Conservation (phyloP, 2,329 filamentous ascomycete species). For the Camillea tinctor region DNA sequence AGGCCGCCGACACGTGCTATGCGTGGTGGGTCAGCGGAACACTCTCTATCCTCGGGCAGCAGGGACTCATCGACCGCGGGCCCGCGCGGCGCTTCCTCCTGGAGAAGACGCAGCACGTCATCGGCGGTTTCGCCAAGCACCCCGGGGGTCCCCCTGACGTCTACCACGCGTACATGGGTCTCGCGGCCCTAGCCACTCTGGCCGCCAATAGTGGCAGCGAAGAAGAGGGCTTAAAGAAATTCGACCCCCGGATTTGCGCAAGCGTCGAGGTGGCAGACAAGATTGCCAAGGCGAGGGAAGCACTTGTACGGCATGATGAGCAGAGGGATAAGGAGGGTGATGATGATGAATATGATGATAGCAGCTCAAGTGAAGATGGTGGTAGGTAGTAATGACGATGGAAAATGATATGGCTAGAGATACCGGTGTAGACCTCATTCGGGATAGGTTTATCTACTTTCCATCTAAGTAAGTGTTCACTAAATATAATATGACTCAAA, state of each 20-base stretch:
- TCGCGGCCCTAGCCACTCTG: constrained; percentile 75
- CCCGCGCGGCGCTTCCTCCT: constrained; percentile 77
- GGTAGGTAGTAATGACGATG: not conserved
- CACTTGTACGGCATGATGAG: constrained; percentile 1
- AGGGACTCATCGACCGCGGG: constrained; percentile 55
- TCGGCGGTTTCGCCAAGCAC: constrained; percentile 79
- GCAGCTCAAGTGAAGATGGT: not conserved
- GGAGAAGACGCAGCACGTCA: constrained; percentile 79
- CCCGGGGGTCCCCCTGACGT: constrained; percentile 71
- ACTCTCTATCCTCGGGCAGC: constrained; percentile 57
- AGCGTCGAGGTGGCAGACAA: constrained; percentile 57
- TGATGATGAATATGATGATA: not conserved
- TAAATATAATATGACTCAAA: no score
- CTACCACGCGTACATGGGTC: constrained; percentile 85
- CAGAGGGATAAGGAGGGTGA: not conserved
- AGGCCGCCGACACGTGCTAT: constrained; percentile 92
- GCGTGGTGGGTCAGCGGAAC: constrained; percentile 85
- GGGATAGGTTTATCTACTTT: no score
- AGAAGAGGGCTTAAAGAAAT: constrained; percentile 56
- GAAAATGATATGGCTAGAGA: not conserved
- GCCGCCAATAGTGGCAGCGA: no score
- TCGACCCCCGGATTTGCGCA: constrained; percentile 77
- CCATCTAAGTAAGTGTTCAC: no score
- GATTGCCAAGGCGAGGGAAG: constrained; percentile 45
- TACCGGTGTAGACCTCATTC: no score